phyloP scores from a whole-genome alignment of 2,329 filamentous ascomycete genomes.

The Fusarium globosum region DNA sequence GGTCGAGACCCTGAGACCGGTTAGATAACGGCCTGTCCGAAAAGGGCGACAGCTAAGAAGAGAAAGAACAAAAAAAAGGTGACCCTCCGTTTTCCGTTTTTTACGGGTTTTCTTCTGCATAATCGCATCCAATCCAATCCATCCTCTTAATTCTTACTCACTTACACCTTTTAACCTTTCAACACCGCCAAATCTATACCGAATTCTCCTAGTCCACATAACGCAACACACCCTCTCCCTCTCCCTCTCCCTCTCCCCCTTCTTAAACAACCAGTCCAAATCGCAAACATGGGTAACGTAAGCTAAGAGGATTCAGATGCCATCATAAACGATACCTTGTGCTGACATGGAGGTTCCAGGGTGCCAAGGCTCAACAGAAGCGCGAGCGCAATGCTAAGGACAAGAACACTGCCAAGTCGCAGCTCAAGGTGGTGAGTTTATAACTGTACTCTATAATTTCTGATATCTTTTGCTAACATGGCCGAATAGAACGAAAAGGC shows the following conservation, averaged over 20 bases:
- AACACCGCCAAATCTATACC: slow-evolving; percentile 35
- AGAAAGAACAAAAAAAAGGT: not conserved
- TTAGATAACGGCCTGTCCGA: slow-evolving; percentile 35
- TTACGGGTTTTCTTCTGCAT: slow-evolving; percentile 11
- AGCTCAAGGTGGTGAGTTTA: slow-evolving; percentile 73
- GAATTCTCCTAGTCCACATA: slow-evolving; percentile 5
- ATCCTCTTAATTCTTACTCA: slow-evolving; percentile 17
- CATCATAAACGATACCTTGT: not conserved
- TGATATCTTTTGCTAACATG: slow-evolving; percentile 23
- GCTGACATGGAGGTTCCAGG: slow-evolving; percentile 53
- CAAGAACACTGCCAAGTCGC: slow-evolving; percentile 68
- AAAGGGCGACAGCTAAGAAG: slow-evolving; percentile 19
- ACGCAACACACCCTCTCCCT: not conserved
- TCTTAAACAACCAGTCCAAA: slow-evolving; percentile 11
- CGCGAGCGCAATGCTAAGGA: slow-evolving; percentile 78
- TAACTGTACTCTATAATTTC: not conserved
- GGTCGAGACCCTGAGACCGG: slow-evolving; percentile 32
- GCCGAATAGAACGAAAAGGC: slow-evolving; percentile 73
- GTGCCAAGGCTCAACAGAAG: slow-evolving; percentile 76
- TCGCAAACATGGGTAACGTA: slow-evolving; percentile 53
- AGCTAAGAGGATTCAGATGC: slow-evolving; percentile 8
- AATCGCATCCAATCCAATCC: slow-evolving; percentile 10
- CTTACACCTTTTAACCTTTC: slow-evolving; percentile 11
- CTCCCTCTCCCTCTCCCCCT: not conserved
- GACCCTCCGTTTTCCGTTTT: slow-evolving; percentile 37